phyloP scores from a whole-genome alignment of 2,329 filamentous ascomycete genomes.

The Pseudonectria foliicola region DNA sequence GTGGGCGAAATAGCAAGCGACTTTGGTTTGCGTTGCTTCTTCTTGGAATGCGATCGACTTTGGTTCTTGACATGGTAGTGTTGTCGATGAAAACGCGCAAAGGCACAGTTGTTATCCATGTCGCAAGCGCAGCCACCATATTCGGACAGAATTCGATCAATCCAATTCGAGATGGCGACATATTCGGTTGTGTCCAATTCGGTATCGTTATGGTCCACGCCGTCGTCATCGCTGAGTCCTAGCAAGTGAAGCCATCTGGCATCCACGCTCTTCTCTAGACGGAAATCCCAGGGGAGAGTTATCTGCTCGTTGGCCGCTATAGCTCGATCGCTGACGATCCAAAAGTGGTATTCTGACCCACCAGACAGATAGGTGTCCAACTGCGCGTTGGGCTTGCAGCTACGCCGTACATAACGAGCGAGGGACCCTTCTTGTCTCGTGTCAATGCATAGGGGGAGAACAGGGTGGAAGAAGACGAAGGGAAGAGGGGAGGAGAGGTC shows the following conservation, averaged over 20 bases:
- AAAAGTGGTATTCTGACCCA: conserved; percentile 79
- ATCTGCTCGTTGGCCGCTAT: conserved; percentile 60
- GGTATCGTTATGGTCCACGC: conserved; percentile 39
- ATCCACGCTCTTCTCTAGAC: conserved; percentile 47
- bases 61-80: conserved; percentile 43
- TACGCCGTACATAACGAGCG: conserved; percentile 83
- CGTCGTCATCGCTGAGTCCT: conserved; percentile 55
- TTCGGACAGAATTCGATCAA: conserved; percentile 64
- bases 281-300: conserved; percentile 63
- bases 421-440: conserved; percentile 79
- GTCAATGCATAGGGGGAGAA: conserved; percentile 87
- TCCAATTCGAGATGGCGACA: conserved; percentile 54
- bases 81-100: conserved; percentile 54
- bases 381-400: conserved; percentile 83
- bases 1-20: conserved; percentile 52
- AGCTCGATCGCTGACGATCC: conserved; percentile 75
- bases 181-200: conserved; percentile 56
- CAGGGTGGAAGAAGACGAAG: conserved; percentile 82
- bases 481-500: conserved; percentile 59
- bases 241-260: conserved; percentile 51
- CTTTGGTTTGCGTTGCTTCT: conserved; percentile 49
- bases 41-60: conserved; percentile 33
- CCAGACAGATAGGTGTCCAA: conserved; percentile 80
- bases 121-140: conserved; percentile 76
- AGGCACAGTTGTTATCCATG: conserved; percentile 54